phyloP scores from a whole-genome alignment of 2,329 filamentous ascomycete species.

The Pseudocercospora fijiensis region DNA sequence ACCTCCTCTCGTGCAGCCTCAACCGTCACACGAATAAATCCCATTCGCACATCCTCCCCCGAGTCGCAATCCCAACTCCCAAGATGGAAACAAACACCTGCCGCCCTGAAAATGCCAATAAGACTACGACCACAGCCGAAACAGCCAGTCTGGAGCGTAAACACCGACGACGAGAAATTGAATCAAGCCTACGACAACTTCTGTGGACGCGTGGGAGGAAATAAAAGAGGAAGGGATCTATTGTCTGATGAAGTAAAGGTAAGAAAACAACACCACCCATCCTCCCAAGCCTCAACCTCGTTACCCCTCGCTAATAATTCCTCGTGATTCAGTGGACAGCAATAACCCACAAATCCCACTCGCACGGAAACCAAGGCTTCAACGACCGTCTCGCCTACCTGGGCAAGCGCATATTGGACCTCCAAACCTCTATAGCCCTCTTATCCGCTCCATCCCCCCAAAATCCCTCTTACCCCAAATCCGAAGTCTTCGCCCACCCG shows the following conservation, averaged over 20 bases:
- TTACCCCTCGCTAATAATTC: background rate
- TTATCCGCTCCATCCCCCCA: conserved; percentile 48
- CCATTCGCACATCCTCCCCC: conserved; percentile 11
- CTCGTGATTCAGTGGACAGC: conserved; percentile 69
- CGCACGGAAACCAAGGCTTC: conserved; percentile 89
- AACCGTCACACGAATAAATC: conserved; percentile 5
- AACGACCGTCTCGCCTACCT: conserved; percentile 91
- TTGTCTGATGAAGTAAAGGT: conserved; percentile 83
- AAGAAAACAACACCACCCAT: background rate
- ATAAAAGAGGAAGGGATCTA: conserved; percentile 62
- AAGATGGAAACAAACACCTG: conserved; percentile 54
- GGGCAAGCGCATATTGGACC: conserved; percentile 64
- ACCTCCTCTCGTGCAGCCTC: conserved; percentile 24
- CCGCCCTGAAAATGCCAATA: conserved; percentile 49
- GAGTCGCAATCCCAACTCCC: conserved; percentile 37
- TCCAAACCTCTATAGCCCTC: conserved; percentile 64
- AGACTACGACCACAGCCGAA: conserved; percentile 59
- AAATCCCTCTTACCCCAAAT: conserved; percentile 15
- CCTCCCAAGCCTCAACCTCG: too few relatives aligned
- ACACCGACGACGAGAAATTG: conserved; percentile 70
- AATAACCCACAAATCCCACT: conserved; percentile 96
- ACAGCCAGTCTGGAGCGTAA: conserved; percentile 65
- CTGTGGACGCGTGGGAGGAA: conserved; percentile 56
- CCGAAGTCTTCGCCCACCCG: conserved; percentile 60
- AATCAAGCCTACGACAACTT: conserved; percentile 76